Percentiles rank a stretch among this genome's conserved stretches.
These are phyloP conservation scores for Paracoccidioides brasiliensis DNA, from an alignment of 2,329 filamentous ascomycete species.

Conservation along the genomic window DNA sequence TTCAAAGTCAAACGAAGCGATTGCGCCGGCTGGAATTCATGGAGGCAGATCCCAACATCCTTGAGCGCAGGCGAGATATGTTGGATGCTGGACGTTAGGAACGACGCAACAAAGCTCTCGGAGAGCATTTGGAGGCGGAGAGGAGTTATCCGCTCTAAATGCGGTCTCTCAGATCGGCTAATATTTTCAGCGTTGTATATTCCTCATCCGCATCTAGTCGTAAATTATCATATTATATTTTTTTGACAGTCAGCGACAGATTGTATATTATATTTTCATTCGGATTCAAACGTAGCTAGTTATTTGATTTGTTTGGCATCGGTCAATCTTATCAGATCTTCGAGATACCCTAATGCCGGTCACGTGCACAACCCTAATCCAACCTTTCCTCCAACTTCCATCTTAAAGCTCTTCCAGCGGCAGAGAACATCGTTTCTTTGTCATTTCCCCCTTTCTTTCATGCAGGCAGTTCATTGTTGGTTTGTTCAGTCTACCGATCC, in stretches of 20 bases:
- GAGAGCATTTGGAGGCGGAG: slow-evolving; percentile 31
- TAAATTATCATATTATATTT: background rate
- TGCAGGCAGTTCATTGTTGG: background rate
- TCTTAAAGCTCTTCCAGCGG: background rate
- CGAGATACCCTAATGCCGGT: no score
- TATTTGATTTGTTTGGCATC: slow-evolving; percentile 3
- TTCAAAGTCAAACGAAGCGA: slow-evolving; percentile 71
- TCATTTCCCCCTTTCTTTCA: background rate
- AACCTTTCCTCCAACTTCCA: background rate
- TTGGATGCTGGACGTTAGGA: slow-evolving; percentile 22
- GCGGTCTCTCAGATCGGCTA: background rate
- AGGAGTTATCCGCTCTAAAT: background rate
- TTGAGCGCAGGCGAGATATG: slow-evolving; percentile 42
- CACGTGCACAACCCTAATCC: background rate
- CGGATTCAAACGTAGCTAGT: no score
- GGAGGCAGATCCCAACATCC: slow-evolving; percentile 77
- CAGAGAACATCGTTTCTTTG: background rate
- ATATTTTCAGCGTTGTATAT: background rate
- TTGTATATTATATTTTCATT: no score
- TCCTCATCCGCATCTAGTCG: background rate
- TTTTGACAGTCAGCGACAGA: no score
- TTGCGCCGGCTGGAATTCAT: slow-evolving; percentile 66
- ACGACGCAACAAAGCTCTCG: slow-evolving; percentile 36
- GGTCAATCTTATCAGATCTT: no score
- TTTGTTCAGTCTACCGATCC: background rate